Conservation (phyloP, 306 rosid species). For the Astragalus glycyphyllos region DNA sequence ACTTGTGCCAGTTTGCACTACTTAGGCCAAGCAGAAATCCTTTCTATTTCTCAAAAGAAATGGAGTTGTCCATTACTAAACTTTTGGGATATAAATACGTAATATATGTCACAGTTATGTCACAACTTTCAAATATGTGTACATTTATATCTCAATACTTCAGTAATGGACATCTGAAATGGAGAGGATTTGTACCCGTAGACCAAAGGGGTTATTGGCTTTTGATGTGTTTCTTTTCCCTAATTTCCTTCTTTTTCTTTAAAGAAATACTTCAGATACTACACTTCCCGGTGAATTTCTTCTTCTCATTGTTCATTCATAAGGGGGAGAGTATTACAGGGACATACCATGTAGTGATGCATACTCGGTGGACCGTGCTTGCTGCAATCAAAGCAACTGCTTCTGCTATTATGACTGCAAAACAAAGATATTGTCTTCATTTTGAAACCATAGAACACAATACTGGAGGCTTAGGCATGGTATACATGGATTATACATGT, state of each 20-base stretch:
- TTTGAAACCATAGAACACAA: slow-evolving; percentile 17
- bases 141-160: no score
- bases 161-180: no score
- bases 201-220: not conserved
- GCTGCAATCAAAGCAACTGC: slow-evolving; percentile 88
- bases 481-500: not conserved
- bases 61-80: no score
- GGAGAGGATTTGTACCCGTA: not conserved
- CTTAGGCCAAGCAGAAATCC: not conserved
- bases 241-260: not conserved
- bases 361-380: slow-evolving; percentile 88
- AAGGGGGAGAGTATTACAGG: not conserved
- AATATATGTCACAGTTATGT: no score
- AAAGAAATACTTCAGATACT: slow-evolving; percentile 7
- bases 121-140: no score
- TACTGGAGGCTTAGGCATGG: not conserved
- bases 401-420: slow-evolving; percentile 78
- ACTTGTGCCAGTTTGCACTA: not conserved
- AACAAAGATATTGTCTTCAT: slow-evolving; percentile 8
- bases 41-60: no score
- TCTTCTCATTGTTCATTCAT: slow-evolving; percentile 15
- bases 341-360: slow-evolving; percentile 85
- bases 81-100: no score
- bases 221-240: slow-evolving; percentile 13
- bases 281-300: not conserved